Base-by-base conservation (phyloP, 2,329 filamentous ascomycete species). In the Penicillium sp. region DNA sequence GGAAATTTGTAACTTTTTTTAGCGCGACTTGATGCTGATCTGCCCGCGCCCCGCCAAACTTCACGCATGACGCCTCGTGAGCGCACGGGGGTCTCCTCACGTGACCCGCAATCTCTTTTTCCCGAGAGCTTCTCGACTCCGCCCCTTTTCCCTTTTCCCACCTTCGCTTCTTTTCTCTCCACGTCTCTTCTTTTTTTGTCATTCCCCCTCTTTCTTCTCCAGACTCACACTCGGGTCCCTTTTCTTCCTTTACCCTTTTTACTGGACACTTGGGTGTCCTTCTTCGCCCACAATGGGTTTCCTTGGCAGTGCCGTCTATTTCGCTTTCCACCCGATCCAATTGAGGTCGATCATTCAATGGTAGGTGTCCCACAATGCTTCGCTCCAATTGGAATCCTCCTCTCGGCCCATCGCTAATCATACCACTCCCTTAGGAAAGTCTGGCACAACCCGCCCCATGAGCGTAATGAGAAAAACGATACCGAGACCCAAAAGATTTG, bases 371-470 rank as follows among this genome's bases (percentile, higher is more conserved):
- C 40, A 50, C 65, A 24, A n/a, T 2, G 6, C 17, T 8, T 1
- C 3, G 22, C 51, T 12, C 17, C 24, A 26, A 42, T 40, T 53
- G 62, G 63, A 67, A 67, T 30, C 60, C 51, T 67, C 53, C 59
- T 53, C 17, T 19, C 17, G 19, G 61, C 24, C 35, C 37, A 17
- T 42, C 45, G 53, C 65, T 68, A 64, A 69, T 22, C 37, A 49
- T 51, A 28, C 53, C 26, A 30, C 58, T 61, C 30, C 22, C 60
- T 53, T 74, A 97, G 93, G 93, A 97, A 96, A 82, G 82, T 96
- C 71, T 98, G 93, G 93, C 95, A 98, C 82, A 92, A 96, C 67
- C 90, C 95, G 13, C 92, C 97, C 22, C 92, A 98, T 82, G 86
- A 85, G 75, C 91, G 94, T 75, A 86, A 97, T 73, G 84, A 87